Conservation (phyloP, 202 grass and related monocot species). For the Panicum hallii region DNA sequence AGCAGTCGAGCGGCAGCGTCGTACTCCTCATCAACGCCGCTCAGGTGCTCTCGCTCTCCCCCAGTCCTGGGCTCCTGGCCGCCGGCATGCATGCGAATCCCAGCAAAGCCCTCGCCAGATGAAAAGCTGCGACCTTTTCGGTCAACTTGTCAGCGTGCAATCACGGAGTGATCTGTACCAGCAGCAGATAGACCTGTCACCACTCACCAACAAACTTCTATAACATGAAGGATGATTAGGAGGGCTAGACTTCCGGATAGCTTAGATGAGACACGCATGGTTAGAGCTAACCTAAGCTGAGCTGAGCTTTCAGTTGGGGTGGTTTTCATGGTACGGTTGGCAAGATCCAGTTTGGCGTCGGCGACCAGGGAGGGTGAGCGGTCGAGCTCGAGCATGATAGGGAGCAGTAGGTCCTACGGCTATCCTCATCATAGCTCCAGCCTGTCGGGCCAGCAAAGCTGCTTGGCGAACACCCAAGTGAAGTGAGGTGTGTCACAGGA, state of each 20-base stretch:
- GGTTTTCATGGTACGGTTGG: constrained; percentile 14
- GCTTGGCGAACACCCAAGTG: background rate
- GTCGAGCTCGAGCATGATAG: background rate
- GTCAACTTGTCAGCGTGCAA: constrained; percentile 28
- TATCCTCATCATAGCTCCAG: background rate
- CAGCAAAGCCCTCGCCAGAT: background rate
- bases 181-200: background rate
- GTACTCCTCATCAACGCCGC: constrained; percentile 12
- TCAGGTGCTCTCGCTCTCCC: background rate
- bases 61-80: background rate
- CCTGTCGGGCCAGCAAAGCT: background rate
- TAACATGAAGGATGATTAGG: constrained; percentile 19
- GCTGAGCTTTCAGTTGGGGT: constrained; percentile 25
- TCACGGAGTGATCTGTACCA: background rate
- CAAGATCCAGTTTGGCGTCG: constrained; percentile 26
- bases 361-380: background rate
- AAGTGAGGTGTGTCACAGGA: background rate
- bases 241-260: background rate
- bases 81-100: background rate
- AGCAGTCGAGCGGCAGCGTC: background rate
- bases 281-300: constrained; percentile 25
- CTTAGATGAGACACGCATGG: constrained; percentile 9
- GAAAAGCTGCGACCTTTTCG: constrained; percentile 14
- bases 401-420: background rate
- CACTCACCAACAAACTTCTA: constrained; percentile 21